These are phyloP conservation scores for Chlorokybus atmophyticus DNA, from an alignment of 139 green algal genomes.

Conservation along the genomic window DNA sequence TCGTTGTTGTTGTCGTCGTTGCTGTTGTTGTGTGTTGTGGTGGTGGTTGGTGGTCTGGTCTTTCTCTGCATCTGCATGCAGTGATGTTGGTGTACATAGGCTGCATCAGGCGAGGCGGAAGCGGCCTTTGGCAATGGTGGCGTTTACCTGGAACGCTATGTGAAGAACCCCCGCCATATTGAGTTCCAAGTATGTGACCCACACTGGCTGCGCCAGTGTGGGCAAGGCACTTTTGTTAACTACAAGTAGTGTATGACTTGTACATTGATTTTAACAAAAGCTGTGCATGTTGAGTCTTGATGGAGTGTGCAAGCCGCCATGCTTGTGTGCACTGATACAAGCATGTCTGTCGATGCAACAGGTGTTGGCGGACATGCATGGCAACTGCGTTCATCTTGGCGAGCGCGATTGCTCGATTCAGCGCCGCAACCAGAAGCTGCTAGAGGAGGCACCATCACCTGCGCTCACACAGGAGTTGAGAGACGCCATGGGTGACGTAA, in stretches of 20 bases:
- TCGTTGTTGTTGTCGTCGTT: too few relatives aligned
- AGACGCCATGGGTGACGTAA: conserved; percentile 78
- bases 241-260: too few relatives aligned
- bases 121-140: conserved; percentile 87
- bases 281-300: too few relatives aligned
- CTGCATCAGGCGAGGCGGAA: conserved; percentile 76
- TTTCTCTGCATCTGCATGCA: too few relatives aligned
- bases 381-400: conserved; percentile 86
- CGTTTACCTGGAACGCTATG: conserved; percentile 85
- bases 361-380: conserved; percentile 87
- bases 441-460: conserved; percentile 85
- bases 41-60: too few relatives aligned
- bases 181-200: conserved; percentile 91
- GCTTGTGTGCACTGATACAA: too few relatives aligned
- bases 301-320: too few relatives aligned
- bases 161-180: conserved; percentile 87
- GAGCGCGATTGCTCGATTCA: conserved; percentile 94
- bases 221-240: background rate
- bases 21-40: too few relatives aligned
- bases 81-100: too few relatives aligned
- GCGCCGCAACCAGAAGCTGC: conserved; percentile 93
- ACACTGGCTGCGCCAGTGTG: background rate
- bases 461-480: conserved; percentile 43
- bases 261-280: too few relatives aligned
- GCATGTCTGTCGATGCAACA: too few relatives aligned